phyloP scores from a whole-genome alignment of 202 grass and related monocot genomes.

The Eragrostis tef region DNA sequence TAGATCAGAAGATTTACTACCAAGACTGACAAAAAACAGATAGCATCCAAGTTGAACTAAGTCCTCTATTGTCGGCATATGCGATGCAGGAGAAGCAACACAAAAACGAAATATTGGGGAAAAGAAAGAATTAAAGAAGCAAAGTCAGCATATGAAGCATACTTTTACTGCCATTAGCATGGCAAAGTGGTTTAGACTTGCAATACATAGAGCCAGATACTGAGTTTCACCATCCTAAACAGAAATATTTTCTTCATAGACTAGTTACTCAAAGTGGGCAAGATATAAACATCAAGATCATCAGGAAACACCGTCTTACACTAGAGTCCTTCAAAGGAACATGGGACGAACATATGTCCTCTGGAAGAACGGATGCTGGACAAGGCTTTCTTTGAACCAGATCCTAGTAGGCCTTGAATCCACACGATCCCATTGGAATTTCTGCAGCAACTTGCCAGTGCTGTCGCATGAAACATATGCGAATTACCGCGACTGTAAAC shows the following conservation, averaged over 20 bases:
- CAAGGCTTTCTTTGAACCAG: constrained; percentile 49
- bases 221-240: neutral
- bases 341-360: constrained; percentile 27
- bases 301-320: neutral
- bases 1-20: neutral
- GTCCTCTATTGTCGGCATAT: neutral
- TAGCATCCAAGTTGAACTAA: neutral
- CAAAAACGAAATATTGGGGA: neutral
- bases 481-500: rapidly evolving
- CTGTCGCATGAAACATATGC: constrained; percentile 23
- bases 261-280: neutral
- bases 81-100: neutral
- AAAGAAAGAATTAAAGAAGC: neutral
- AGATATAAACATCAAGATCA: neutral
- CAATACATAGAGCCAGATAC: neutral
- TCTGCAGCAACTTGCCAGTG: constrained; percentile 36
- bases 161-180: neutral
- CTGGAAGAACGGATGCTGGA: constrained; percentile 38
- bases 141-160: neutral
- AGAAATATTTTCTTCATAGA: neutral
- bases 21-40: neutral
- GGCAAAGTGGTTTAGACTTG: neutral
- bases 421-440: neutral
- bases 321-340: neutral
- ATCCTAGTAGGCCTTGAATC: neutral